Base-by-base conservation (phyloP, 179 eudicot species). In the Carnegiea gigantea region DNA sequence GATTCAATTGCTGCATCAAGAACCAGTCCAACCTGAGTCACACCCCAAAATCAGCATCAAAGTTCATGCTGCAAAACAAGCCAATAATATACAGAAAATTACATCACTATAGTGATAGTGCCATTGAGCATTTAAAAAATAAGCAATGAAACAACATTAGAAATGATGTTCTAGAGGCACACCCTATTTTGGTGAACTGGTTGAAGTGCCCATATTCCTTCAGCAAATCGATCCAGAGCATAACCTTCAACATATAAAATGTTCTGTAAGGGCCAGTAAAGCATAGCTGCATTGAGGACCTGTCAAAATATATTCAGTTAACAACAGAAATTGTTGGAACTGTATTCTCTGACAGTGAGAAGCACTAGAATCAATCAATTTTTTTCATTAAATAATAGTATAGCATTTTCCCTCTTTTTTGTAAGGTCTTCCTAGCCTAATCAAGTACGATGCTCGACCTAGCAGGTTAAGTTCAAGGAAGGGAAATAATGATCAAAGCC, bases 241-340 rank as follows among this genome's bases (percentile, higher is more conserved):
- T 93, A 87, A 75, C 98, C 98, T 85, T 95, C 98, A 72, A 95
- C 98, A 79, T 95, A 95, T 59, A 95, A 75, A 30, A 84, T 88
- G 84, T 93, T 93, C 6, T 92, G 88, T 87, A 91, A 83, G 33
- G 98, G 94, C 98, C 98, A 95, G 84, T 92, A 93, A 60, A 95
- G 93, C 98, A 93, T 92, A 59, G 98, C 98, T 77, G 98, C 98
- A 91, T 95, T 95, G 75, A 95, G 90, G 85, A 93, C 98, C 98
- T 95, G 91, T 38, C 77, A 80, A 78, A 73, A 73, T 40, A 78
- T 38, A 6, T 77, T 73, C 10, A 13, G 48, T 59, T 49, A 57
- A 9, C 17, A 30, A 21, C 33, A 46, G 70, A 26, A 84, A 54
- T 59, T 54, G 46, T 65, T 43, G 46, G 33, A 20, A 40, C 54